A percentile compares a stretch with the other conserved stretches of the same genome.
Evolutionary conservation across 179 eudicot species (phyloP).

Genomic region (Beta macrorhiza): DNA sequence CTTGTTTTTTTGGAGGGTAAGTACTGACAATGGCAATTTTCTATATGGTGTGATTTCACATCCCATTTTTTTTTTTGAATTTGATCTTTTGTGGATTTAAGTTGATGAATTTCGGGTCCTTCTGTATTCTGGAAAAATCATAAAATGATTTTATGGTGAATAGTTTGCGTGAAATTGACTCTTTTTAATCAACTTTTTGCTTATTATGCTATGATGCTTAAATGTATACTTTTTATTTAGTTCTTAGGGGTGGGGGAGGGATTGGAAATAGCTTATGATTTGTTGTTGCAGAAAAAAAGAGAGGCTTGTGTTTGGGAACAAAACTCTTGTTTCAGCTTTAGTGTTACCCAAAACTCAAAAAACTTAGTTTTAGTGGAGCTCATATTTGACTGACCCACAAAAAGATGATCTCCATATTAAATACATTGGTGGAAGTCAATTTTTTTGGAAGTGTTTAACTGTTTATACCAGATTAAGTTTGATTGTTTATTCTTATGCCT

Average conservation of each 20-base stretch:
- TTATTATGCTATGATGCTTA: slow-evolving; percentile 19
- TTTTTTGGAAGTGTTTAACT: not conserved
- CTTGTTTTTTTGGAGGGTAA: not conserved
- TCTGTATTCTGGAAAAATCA: not conserved
- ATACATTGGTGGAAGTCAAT: not conserved
- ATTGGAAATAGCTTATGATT: slow-evolving; percentile 3
- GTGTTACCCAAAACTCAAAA: too few species aligned
- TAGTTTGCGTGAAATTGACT: slow-evolving; percentile 28
- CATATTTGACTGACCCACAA: not conserved
- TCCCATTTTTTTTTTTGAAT: slow-evolving; percentile 3
- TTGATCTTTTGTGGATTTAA: slow-evolving; percentile 10
- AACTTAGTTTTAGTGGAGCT: slow-evolving; percentile 3
- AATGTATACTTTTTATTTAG: not conserved
- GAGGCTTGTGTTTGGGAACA: not conserved
- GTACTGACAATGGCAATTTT: not conserved
- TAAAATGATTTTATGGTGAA: not conserved
- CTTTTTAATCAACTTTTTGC: not conserved
- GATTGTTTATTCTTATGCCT: not conserved
- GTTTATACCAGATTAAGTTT: not conserved
- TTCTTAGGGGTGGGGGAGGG: not conserved
- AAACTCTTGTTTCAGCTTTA: not conserved
- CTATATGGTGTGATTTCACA: slow-evolving; percentile 14
- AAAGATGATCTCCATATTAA: not conserved
- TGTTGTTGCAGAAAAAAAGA: not conserved
- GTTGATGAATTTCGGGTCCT: slow-evolving; percentile 9